phyloP scores from a whole-genome alignment of 2,329 filamentous ascomycete genomes.

The Ceratocystis smalleyi region DNA sequence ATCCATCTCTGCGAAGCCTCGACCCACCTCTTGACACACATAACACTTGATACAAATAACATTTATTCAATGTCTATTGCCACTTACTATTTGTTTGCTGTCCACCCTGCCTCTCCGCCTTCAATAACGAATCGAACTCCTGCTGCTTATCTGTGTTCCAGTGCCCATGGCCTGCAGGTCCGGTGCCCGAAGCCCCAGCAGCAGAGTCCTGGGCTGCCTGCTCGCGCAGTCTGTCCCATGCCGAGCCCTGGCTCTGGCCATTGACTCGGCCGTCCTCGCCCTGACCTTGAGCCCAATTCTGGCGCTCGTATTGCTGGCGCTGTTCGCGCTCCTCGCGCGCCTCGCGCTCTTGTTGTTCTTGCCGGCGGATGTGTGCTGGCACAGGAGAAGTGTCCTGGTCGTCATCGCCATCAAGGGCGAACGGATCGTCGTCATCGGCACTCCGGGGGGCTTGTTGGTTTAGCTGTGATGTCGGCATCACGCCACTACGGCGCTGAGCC shows the following conservation, averaged over 20 bases:
- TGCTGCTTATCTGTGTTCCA: constrained; percentile 23
- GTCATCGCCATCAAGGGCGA: constrained; percentile 10
- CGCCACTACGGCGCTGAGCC: constrained; percentile 10
- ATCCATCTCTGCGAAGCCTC: no score
- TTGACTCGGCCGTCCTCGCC: background rate
- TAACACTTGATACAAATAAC: no score
- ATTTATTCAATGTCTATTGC: constrained; percentile 17
- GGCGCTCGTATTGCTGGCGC: constrained; percentile 1
- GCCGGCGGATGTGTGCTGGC: constrained; percentile 15
- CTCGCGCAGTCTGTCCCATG: constrained; percentile 14
- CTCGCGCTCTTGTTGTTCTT: constrained; percentile 10
- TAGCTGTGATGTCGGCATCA: no score
- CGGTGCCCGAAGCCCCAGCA: background rate
- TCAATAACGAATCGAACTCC: constrained; percentile 36
- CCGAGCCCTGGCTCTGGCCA: constrained; percentile 1
- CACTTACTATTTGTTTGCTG: constrained; percentile 27
- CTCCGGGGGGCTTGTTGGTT: no score
- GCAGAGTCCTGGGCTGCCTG: background rate
- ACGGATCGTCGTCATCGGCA: constrained; percentile 14
- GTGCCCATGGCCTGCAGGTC: background rate
- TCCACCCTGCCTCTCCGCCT: constrained; percentile 27
- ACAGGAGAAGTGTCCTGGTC: constrained; percentile 14
- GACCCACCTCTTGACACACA: background rate
- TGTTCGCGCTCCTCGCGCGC: background rate
- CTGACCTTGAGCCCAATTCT: background rate